A percentile compares a stretch with the other conserved stretches of the same genome.
Conservation (phyloP, 192 early-diverging fungal species). For the Mycoemilia scoparia region DNA sequence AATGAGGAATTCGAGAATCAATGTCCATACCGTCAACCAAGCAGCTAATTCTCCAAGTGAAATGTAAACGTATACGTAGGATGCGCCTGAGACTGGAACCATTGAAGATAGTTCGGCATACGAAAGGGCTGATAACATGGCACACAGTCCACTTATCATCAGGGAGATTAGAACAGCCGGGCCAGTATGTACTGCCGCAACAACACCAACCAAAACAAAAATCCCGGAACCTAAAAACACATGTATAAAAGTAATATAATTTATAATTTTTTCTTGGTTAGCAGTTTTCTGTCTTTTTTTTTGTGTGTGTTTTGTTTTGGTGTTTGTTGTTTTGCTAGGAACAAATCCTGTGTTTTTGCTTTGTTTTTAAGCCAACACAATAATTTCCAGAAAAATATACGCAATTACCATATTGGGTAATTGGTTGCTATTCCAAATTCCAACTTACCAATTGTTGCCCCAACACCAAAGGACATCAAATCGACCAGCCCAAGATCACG, state of each 20-base stretch:
- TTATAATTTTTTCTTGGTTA: no score
- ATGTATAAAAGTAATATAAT: no score
- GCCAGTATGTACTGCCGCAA: constrained; percentile 58
- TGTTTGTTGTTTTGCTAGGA: no score
- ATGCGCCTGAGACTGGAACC: constrained; percentile 72
- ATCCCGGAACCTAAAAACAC: constrained; percentile 32
- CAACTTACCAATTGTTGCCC: constrained; percentile 65
- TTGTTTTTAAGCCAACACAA: no score
- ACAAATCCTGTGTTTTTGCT: no score
- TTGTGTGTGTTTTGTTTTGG: no score
- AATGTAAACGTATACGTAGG: constrained; percentile 74
- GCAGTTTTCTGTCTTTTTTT: no score
- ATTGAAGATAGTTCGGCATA: constrained; percentile 78
- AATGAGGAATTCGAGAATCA: constrained; percentile 76
- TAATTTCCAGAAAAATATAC: no score
- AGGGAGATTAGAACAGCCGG: constrained; percentile 71
- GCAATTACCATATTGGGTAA: no score
- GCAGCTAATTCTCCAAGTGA: constrained; percentile 73
- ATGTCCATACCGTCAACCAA: constrained; percentile 85
- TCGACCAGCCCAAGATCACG: constrained; percentile 37
- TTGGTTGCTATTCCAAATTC: no score
- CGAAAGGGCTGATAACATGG: constrained; percentile 56
- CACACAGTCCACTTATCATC: constrained; percentile 53
- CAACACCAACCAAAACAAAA: constrained; percentile 55
- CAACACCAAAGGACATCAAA: constrained; percentile 45